These are phyloP conservation scores for Plectosphaerella plurivora DNA, from an alignment of 2,329 filamentous ascomycete genomes.

Conservation along the genomic window DNA sequence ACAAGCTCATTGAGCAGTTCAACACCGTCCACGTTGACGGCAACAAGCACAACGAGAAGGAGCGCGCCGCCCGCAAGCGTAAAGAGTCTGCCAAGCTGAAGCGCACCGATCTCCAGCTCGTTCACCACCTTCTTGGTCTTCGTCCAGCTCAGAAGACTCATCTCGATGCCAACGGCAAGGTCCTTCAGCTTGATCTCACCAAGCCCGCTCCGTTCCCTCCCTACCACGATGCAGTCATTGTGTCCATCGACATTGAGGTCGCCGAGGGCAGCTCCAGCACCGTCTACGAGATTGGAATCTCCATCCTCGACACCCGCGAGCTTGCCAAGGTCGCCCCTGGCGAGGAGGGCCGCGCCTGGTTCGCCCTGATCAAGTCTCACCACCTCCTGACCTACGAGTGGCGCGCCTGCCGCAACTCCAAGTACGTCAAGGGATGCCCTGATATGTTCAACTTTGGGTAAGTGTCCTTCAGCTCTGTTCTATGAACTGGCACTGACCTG, in stretches of 20 bases:
- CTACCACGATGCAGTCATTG: slow-evolving; percentile 46
- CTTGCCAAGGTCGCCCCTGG: slow-evolving; percentile 56
- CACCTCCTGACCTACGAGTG: slow-evolving; percentile 78
- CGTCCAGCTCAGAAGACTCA: slow-evolving; percentile 1
- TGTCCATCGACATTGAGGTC: slow-evolving; percentile 79
- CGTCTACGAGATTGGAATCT: slow-evolving; percentile 83
- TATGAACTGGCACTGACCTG: slow-evolving; percentile 1
- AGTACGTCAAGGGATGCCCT: slow-evolving; percentile 69
- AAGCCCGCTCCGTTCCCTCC: slow-evolving; percentile 1
- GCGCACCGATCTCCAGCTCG: slow-evolving; percentile 6
- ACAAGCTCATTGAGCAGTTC: background rate
- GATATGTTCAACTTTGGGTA: slow-evolving; percentile 73
- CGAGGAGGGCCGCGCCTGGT: slow-evolving; percentile 60
- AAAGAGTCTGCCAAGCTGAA: background rate
- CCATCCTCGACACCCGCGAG: slow-evolving; percentile 67
- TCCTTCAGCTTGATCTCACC: slow-evolving; percentile 1
- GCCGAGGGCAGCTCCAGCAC: slow-evolving; percentile 62
- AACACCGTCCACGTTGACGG: background rate
- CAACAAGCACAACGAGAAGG: slow-evolving; percentile 7
- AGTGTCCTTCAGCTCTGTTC: slow-evolving; percentile 13
- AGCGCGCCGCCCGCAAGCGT: slow-evolving; percentile 4
- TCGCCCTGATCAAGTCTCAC: slow-evolving; percentile 57
- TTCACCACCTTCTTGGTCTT: slow-evolving; percentile 10
- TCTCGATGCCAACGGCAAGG: background rate
- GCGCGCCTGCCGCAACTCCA: slow-evolving; percentile 57